These are phyloP conservation scores for Sisymbrium irio DNA, from an alignment of 345 rosid species.

Conservation along the genomic window DNA sequence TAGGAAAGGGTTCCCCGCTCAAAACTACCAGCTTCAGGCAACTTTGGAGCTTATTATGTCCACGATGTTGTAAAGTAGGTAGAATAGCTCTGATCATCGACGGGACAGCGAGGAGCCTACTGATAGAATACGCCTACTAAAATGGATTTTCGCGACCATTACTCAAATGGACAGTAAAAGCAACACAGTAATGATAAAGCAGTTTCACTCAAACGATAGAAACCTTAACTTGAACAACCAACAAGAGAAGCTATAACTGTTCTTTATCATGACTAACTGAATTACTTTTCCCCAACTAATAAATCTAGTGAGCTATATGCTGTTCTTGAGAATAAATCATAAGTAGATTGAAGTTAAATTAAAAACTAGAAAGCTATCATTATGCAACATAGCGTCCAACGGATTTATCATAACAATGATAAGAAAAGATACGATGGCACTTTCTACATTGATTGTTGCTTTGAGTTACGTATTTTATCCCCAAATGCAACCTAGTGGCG, in stretches of 20 bases:
- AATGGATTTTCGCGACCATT: conserved; percentile 1
- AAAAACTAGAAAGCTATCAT: conserved; percentile 22
- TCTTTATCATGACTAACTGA: not conserved
- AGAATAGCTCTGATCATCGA: conserved; percentile 72
- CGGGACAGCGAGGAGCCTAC: conserved; percentile 78
- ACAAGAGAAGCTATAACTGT: conserved; percentile 3
- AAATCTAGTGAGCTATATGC: not conserved
- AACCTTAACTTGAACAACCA: conserved; percentile 7
- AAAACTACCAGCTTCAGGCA: conserved; percentile 73
- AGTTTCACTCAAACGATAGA: conserved; percentile 1
- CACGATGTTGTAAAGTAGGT: conserved; percentile 60
- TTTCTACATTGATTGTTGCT: too few relatives aligned
- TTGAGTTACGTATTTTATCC: conserved; percentile 14
- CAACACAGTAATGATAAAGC: not conserved
- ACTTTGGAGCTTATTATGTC: conserved; percentile 34
- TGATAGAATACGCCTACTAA: conserved; percentile 70
- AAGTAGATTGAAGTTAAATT: not conserved
- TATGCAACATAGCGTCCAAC: conserved; percentile 3
- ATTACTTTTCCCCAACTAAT: conserved; percentile 8
- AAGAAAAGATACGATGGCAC: too few relatives aligned
- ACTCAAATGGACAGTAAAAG: not conserved
- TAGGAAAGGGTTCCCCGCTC: conserved; percentile 81
- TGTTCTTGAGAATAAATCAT: not conserved
- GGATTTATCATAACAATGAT: not conserved
- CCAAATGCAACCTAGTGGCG: conserved; percentile 15